These are phyloP conservation scores for Huntiella omanensis DNA, from an alignment of 2,329 filamentous ascomycete genomes.

Conservation along the genomic window DNA sequence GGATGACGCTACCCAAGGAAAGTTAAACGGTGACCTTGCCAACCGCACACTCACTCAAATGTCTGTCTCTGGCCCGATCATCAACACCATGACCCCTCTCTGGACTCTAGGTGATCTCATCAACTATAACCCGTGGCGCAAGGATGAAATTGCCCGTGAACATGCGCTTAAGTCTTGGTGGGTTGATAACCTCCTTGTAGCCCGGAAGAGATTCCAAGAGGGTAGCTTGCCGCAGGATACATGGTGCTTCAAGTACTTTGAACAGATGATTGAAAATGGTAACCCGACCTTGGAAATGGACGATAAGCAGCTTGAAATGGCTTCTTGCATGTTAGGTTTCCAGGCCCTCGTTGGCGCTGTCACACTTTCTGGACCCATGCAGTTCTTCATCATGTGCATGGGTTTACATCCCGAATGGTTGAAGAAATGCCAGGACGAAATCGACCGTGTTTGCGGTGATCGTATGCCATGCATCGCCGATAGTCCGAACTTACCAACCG, in stretches of 20 bases:
- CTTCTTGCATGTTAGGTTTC: constrained; percentile 32
- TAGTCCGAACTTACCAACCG: constrained; percentile 29
- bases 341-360: constrained; percentile 32
- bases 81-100: constrained; percentile 30
- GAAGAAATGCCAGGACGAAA: constrained; percentile 33
- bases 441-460: constrained; percentile 35
- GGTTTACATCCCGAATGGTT: constrained; percentile 33
- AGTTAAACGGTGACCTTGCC: constrained; percentile 26
- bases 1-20: constrained; percentile 29
- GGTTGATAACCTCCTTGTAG: constrained; percentile 22
- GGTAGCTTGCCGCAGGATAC: constrained; percentile 26
- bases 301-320: constrained; percentile 26
- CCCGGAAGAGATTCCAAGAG: constrained; percentile 22
- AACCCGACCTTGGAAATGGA: constrained; percentile 23
- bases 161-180: constrained; percentile 27
- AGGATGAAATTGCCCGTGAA: constrained; percentile 26
- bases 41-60: constrained; percentile 29
- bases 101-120: constrained; percentile 25
- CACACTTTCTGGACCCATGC: constrained; percentile 29
- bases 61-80: constrained; percentile 31
- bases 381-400: constrained; percentile 35
- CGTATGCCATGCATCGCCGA: constrained; percentile 32
- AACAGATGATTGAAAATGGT: constrained; percentile 22
- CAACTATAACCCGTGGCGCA: constrained; percentile 27
- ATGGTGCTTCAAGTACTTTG: constrained; percentile 30